A percentile compares a stretch with the other conserved stretches of the same genome.
These are phyloP conservation scores for Penicillium robsamsonii DNA, from an alignment of 495 filamentous ascomycete species.

Conservation along the genomic window DNA sequence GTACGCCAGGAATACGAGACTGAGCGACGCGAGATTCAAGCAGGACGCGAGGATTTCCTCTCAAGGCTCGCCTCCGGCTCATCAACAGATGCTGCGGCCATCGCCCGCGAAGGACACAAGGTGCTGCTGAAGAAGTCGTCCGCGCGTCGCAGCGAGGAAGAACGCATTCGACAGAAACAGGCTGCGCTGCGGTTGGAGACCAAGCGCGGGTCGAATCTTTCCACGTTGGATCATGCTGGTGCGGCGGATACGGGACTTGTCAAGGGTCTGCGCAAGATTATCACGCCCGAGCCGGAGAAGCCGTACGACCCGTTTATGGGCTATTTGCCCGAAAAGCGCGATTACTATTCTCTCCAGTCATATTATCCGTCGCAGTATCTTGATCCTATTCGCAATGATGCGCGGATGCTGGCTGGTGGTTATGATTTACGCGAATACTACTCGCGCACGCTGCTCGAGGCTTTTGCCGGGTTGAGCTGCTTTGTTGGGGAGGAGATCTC, in stretches of 20 bases:
- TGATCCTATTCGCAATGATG: slow-evolving; percentile 57
- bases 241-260: slow-evolving; percentile 50
- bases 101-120: slow-evolving; percentile 54
- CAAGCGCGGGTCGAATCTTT: slow-evolving; percentile 27
- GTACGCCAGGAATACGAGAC: slow-evolving; percentile 62
- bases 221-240: slow-evolving; percentile 27
- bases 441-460: slow-evolving; percentile 75
- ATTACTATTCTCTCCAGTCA: slow-evolving; percentile 66
- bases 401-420: slow-evolving; percentile 68
- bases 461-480: slow-evolving; percentile 83
- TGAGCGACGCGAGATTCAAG: slow-evolving; percentile 57
- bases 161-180: slow-evolving; percentile 47
- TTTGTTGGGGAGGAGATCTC: slow-evolving; percentile 77
- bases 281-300: slow-evolving; percentile 60
- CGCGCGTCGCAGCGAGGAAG: slow-evolving; percentile 49
- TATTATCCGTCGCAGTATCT: slow-evolving; percentile 66
- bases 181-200: slow-evolving; percentile 41
- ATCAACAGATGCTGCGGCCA: slow-evolving; percentile 47
- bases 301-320: slow-evolving; percentile 90
- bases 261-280: slow-evolving; percentile 70
- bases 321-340: slow-evolving; percentile 56
- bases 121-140: slow-evolving; percentile 70
- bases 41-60: slow-evolving; percentile 59
- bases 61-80: slow-evolving; percentile 50
- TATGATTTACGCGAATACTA: slow-evolving; percentile 82